Evolutionary conservation across 495 filamentous ascomycete species (phyloP).

Genomic region (Penicillium tannophilum): DNA sequence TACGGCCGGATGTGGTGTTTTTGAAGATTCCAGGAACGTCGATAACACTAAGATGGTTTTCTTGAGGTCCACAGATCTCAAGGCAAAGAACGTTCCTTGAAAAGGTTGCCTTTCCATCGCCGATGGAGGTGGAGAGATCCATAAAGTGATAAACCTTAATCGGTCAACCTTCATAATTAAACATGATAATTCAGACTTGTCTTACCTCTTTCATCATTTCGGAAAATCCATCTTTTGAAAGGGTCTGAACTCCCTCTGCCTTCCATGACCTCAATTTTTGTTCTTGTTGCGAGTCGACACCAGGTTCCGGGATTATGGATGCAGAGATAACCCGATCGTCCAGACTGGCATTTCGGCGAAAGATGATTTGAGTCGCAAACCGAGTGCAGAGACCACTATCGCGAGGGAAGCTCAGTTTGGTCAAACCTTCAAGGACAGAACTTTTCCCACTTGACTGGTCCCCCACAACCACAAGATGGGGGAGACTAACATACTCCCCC

Average conservation of each 20-base stretch:
- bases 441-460: slow-evolving; percentile 50
- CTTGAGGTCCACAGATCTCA: slow-evolving; percentile 58
- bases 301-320: no score
- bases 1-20: slow-evolving; percentile 49
- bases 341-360: slow-evolving; percentile 38
- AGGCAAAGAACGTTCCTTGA: slow-evolving; percentile 60
- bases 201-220: no score
- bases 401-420: slow-evolving; percentile 43
- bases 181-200: no score
- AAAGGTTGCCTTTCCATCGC: slow-evolving; percentile 41
- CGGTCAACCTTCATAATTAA: no score
- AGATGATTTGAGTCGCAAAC: slow-evolving; percentile 51
- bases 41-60: slow-evolving; percentile 61
- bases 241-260: no score
- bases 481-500: slow-evolving; percentile 40
- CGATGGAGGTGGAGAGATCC: slow-evolving; percentile 26
- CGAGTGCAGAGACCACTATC: slow-evolving; percentile 47
- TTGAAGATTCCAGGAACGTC: slow-evolving; percentile 67
- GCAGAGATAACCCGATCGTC: no score
- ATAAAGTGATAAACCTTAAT: slow-evolving; percentile 12
- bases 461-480: slow-evolving; percentile 47
- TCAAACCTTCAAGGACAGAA: slow-evolving; percentile 50
- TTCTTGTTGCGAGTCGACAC: no score
- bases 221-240: no score
- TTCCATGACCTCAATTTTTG: no score